Evolutionary conservation across 768 basidiomycete genomes (phyloP).

Genomic region (Coprinopsis cinerea): DNA sequence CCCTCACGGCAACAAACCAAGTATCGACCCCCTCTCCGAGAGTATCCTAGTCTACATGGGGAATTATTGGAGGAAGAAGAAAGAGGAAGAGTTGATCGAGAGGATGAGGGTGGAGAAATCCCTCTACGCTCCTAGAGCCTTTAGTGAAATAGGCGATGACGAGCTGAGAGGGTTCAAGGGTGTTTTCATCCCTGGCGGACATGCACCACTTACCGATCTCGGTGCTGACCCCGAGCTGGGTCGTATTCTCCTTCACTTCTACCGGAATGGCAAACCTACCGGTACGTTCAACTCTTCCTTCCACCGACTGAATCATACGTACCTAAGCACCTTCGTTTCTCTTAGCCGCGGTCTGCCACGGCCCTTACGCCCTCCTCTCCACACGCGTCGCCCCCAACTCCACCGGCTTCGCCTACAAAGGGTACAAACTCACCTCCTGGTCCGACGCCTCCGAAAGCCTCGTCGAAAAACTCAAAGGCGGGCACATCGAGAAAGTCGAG

Average conservation of each 20-base stretch:
- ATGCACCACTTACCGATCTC: constrained; percentile 1
- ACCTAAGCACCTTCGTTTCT: neutral
- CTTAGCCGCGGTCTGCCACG: neutral
- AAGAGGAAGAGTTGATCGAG: neutral
- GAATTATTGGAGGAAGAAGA: neutral
- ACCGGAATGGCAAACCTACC: neutral
- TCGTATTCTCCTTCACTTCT: neutral
- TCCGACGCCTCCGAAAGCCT: neutral
- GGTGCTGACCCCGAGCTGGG: neutral
- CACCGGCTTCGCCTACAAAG: constrained; percentile 1
- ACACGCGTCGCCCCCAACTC: neutral
- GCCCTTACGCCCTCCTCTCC: neutral
- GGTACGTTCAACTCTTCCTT: neutral
- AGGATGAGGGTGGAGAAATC: neutral
- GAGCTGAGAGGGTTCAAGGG: neutral
- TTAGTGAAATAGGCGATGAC: neutral
- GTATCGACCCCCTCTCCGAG: neutral
- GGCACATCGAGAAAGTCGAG: neutral
- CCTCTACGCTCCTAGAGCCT: neutral
- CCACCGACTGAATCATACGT: neutral
- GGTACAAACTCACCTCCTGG: constrained; percentile 2
- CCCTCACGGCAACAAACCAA: neutral
- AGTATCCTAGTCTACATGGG: neutral
- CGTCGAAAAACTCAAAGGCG: neutral
- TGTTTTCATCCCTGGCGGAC: neutral